Percentiles rank a stretch among this genome's conserved stretches.
phyloP scores from a whole-genome alignment of 2,329 filamentous ascomycete genomes.

The Colletotrichum truncatum region DNA sequence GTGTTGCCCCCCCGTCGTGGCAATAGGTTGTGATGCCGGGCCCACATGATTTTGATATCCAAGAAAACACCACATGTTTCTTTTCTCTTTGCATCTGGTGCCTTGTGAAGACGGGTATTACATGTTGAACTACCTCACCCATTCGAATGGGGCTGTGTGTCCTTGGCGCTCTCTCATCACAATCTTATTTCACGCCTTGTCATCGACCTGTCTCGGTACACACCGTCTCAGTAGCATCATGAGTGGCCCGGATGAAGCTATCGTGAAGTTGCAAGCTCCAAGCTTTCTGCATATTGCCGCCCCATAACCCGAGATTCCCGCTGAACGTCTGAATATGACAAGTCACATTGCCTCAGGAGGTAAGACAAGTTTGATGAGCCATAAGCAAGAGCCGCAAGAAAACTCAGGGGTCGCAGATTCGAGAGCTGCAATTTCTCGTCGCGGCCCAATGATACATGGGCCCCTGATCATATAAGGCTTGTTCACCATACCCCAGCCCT shows the following conservation, averaged over 20 bases:
- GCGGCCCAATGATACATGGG: constrained; percentile 21
- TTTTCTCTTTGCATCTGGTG: not conserved
- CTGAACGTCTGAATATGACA: not conserved
- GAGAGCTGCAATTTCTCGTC: constrained; percentile 11
- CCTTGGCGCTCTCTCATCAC: not conserved
- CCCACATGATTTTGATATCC: not conserved
- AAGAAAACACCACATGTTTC: not conserved
- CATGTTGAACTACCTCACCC: not conserved
- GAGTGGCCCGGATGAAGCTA: constrained; percentile 5
- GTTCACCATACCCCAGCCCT: not conserved
- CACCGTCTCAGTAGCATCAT: not conserved
- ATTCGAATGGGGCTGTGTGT: not conserved
- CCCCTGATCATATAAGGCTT: constrained; percentile 10
- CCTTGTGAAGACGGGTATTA: no score
- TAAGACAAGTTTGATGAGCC: not conserved
- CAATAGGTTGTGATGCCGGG: not conserved
- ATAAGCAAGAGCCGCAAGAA: not conserved
- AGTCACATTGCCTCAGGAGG: not conserved
- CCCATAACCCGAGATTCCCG: not conserved
- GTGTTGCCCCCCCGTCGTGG: not conserved
- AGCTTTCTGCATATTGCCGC: not conserved
- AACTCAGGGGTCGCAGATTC: not conserved
- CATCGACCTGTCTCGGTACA: not conserved
- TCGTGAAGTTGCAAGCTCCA: not conserved
- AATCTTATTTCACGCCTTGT: not conserved